Evolutionary conservation across 1,284 basidiomycete species (phyloP), one percentile per base, ranked within the genome.

Genomic region (Apiotrichum sp.): DNA sequence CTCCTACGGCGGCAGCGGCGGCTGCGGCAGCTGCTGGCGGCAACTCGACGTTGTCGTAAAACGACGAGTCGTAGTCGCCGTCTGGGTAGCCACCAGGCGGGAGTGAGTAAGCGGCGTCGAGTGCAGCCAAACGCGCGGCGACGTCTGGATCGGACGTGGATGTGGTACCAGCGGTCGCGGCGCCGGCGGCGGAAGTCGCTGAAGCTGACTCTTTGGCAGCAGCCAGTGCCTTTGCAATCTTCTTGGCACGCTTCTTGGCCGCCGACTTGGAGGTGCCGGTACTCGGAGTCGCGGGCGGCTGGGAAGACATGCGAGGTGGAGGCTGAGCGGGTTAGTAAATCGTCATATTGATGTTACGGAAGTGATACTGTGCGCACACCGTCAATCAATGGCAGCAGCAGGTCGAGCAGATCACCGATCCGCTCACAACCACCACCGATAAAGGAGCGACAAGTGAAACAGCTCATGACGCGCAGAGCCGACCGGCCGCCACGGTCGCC

Each of bases 201-300:
- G 36, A 38, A 8, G 36, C 36, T 38, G 44, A 22, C 46, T 52
- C 51, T 42, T 45, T 55, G 44, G 39, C 50, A 35, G 54, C 39
- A 34, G 52, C 62, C 29, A 60, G 53, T 38, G 68, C 63, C 62
- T 67, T 66, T 42, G 70, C 64, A 46, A 66, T 67, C 65, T 72
- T 73, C 67, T 75, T 75, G 56, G 71, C 66, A 60, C 65, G 62
- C 63, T 75, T 75, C 70, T 73, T 75, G 53, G 71, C 71, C 60
- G 68, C 67, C 59, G 71, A 72, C 67, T 74, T 74, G 48, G 72
- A 68, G 49, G 69, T 64, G 66, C 65, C 68, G 57, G 67, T 59
- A 39, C 64, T 60, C 49, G 62, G 61, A 53, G 54, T 59, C 53
- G 65, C 55, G 42, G 61, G 54, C 47, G 65, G 62, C 55, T 66